Percentiles rank a stretch among this genome's conserved stretches.
Evolutionary conservation across 176 grass and related monocot species (phyloP).

Genomic region (Musa troglodytarum): DNA sequence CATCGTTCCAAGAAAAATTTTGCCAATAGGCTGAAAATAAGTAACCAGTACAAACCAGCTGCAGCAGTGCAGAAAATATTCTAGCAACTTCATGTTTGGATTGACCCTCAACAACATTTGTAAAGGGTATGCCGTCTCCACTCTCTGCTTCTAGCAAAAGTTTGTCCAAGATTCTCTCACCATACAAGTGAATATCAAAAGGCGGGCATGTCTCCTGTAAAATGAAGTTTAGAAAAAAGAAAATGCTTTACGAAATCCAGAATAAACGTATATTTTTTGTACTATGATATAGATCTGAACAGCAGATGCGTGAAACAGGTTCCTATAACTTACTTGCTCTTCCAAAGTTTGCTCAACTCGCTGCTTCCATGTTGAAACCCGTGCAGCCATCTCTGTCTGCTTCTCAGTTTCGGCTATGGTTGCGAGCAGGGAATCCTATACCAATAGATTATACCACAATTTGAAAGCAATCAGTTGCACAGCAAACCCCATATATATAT

Average conservation of each 20-base stretch:
- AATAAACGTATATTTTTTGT: background rate
- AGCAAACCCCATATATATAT: background rate
- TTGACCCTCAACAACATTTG: slow-evolving; percentile 48
- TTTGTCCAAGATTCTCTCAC: slow-evolving; percentile 62
- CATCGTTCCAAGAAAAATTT: background rate
- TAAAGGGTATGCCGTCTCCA: slow-evolving; percentile 47
- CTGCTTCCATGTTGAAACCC: slow-evolving; percentile 95
- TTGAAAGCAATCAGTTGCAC: background rate
- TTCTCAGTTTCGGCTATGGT: slow-evolving; percentile 74
- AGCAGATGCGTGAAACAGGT: background rate
- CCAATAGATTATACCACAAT: background rate
- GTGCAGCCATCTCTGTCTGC: slow-evolving; percentile 71
- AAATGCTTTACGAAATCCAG: background rate
- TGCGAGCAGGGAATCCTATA: slow-evolving; percentile 66
- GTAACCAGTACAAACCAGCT: slow-evolving; percentile 49
- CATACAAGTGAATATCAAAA: slow-evolving; percentile 91
- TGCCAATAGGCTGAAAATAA: background rate
- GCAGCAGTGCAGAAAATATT: slow-evolving; percentile 95
- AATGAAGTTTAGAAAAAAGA: slow-evolving; percentile 1
- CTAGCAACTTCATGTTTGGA: slow-evolving; percentile 77
- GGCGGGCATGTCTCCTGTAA: slow-evolving; percentile 68
- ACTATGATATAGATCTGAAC: background rate
- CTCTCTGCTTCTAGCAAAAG: slow-evolving; percentile 39
- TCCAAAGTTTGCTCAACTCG: slow-evolving; percentile 77
- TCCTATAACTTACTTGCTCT: slow-evolving; percentile 55